These are phyloP conservation scores for Massarina eburnea DNA, from an alignment of 2,329 filamentous ascomycete genomes.

Conservation along the genomic window DNA sequence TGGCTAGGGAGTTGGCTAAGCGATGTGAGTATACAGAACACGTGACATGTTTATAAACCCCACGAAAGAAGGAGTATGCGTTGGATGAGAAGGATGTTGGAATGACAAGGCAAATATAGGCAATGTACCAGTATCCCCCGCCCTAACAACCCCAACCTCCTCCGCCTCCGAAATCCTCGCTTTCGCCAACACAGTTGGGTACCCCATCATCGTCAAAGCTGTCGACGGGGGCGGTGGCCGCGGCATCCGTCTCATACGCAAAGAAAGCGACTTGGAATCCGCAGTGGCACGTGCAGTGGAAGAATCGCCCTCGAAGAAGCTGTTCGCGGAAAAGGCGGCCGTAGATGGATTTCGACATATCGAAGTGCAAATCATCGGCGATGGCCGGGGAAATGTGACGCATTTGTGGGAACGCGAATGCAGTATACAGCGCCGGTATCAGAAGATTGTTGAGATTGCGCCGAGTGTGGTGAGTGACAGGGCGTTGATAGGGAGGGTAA, in stretches of 20 bases:
- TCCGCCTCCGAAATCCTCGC: slow-evolving; percentile 45
- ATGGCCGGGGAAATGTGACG: slow-evolving; percentile 54
- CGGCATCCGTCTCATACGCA: slow-evolving; percentile 56
- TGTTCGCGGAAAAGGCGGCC: slow-evolving; percentile 65
- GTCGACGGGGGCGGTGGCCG: slow-evolving; percentile 64
- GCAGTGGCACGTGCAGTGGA: slow-evolving; percentile 55
- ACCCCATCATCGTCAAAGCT: slow-evolving; percentile 65
- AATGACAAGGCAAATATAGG: too few species aligned
- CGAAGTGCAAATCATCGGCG: slow-evolving; percentile 63
- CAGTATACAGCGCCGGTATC: slow-evolving; percentile 61
- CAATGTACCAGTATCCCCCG: slow-evolving; percentile 55
- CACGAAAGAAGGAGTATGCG: too few species aligned
- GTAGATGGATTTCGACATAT: slow-evolving; percentile 63
- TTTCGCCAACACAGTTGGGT: slow-evolving; percentile 62
- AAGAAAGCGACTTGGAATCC: slow-evolving; percentile 48
- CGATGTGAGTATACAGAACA: slow-evolving; percentile 41
- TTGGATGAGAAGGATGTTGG: too few species aligned
- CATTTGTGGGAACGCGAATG: slow-evolving; percentile 65
- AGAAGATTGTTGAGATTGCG: slow-evolving; percentile 63
- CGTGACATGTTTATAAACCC: background rate
- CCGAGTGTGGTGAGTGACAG: slow-evolving; percentile 55
- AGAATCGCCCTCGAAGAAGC: slow-evolving; percentile 60
- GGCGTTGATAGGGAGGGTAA: slow-evolving; percentile 50
- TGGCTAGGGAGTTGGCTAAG: slow-evolving; percentile 54
- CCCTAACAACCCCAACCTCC: slow-evolving; percentile 49